These are phyloP conservation scores for Chionographis japonica DNA, from an alignment of 106 monocot species.

Conservation along the genomic window DNA sequence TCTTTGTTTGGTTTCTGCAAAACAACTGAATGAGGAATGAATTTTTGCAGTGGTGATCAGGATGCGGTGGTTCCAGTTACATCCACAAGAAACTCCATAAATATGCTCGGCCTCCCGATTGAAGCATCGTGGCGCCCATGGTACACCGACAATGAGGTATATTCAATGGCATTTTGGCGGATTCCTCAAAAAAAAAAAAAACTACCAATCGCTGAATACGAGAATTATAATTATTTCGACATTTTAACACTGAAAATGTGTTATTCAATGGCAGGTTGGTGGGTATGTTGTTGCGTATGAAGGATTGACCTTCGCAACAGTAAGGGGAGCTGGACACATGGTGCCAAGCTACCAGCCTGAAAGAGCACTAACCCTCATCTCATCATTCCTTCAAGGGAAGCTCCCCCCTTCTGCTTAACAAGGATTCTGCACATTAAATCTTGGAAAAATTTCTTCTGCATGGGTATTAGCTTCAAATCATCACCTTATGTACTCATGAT, in stretches of 20 bases:
- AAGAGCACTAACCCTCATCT: slow-evolving; percentile 34
- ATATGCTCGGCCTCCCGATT: slow-evolving; percentile 13
- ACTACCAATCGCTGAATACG: no score
- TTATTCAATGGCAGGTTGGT: slow-evolving; percentile 19
- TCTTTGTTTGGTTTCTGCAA: background rate
- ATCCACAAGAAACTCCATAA: slow-evolving; percentile 19
- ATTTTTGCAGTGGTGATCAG: slow-evolving; percentile 21
- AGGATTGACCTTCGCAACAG: slow-evolving; percentile 35
- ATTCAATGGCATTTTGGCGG: no score
- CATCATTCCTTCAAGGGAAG: slow-evolving; percentile 32
- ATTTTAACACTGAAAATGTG: background rate
- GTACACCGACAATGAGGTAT: background rate
- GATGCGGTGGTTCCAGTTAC: slow-evolving; percentile 23
- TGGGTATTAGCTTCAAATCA: no score
- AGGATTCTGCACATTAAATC: no score
- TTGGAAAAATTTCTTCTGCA: no score
- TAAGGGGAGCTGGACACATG: slow-evolving; percentile 53
- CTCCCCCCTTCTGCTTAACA: background rate
- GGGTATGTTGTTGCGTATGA: slow-evolving; percentile 36
- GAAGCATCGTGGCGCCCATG: slow-evolving; percentile 20
- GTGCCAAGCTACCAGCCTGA: slow-evolving; percentile 48
- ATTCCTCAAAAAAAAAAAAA: no score
- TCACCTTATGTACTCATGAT: no score
- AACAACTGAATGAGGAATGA: no score
- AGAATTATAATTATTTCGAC: background rate